Percentiles rank a stretch among this genome's conserved stretches.
Conservation (phyloP, 805 yeast genomes). For the Candida cerambycidarum region DNA sequence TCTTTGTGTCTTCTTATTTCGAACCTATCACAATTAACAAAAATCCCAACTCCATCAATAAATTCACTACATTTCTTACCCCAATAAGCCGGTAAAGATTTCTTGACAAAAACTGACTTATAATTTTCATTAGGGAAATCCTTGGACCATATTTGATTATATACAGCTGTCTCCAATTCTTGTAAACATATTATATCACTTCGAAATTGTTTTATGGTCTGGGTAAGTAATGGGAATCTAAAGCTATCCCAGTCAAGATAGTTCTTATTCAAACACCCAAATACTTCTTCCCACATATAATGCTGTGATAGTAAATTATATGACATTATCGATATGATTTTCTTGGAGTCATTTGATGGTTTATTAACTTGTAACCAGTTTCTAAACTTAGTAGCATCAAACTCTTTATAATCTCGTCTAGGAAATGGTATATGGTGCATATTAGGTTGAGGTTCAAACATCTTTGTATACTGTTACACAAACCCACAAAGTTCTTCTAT, state of each 20-base stretch:
- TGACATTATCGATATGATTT: conserved; percentile 69
- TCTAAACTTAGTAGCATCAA: conserved; percentile 8
- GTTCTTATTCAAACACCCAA: conserved; percentile 94
- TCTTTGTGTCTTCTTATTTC: conserved; percentile 20
- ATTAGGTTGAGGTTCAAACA: conserved; percentile 3
- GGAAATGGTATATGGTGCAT: neutral
- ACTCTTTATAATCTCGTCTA: neutral
- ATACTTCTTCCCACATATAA: conserved; percentile 90
- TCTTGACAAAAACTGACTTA: conserved; percentile 74
- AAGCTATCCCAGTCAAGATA: conserved; percentile 91
- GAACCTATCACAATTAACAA: conserved; percentile 68
- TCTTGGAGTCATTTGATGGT: conserved; percentile 20
- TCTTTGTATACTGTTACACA: neutral
- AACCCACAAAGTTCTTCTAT: too few species aligned
- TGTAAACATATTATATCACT: conserved; percentile 86
- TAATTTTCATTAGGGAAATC: conserved; percentile 71
- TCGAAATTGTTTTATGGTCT: conserved; percentile 53
- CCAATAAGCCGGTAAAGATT: conserved; percentile 91
- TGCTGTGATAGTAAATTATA: conserved; percentile 93
- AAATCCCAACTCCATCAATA: conserved; percentile 96
- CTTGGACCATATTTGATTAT: conserved; percentile 82
- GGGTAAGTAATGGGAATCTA: conserved; percentile 68
- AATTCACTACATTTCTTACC: conserved; percentile 70
- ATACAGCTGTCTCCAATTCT: conserved; percentile 86
- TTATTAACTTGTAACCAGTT: conserved; percentile 1